Evolutionary conservation across 2,329 filamentous ascomycete species (phyloP).

Genomic region (Sordariomycetes sp.): DNA sequence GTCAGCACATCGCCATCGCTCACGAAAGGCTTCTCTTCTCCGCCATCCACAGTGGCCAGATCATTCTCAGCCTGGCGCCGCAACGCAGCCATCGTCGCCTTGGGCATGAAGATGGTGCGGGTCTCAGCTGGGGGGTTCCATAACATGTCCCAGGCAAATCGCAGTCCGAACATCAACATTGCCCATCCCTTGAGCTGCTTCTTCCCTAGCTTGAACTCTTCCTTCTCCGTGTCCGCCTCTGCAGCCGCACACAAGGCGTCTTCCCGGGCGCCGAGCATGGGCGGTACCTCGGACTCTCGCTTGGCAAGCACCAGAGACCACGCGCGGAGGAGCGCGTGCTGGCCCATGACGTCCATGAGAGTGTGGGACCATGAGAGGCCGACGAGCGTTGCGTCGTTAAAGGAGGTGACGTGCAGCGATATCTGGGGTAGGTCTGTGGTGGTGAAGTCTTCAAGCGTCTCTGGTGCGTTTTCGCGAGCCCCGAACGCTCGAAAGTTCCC

Average conservation of each 20-base stretch:
- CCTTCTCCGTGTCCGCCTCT: conserved; percentile 9
- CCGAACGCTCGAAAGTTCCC: conserved; percentile 10
- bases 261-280: conserved; percentile 19
- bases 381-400: conserved; percentile 39
- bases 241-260: conserved; percentile 20
- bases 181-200: neutral
- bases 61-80: neutral
- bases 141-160: conserved; percentile 21
- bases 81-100: conserved; percentile 3
- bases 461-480: conserved; percentile 1
- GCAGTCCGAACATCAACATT: conserved; percentile 1
- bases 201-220: neutral
- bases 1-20: conserved; percentile 36
- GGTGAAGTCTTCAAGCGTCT: conserved; percentile 26
- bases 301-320: conserved; percentile 37
- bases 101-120: conserved; percentile 29
- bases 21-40: conserved; percentile 21
- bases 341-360: conserved; percentile 35
- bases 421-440: conserved; percentile 33
- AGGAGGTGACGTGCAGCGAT: conserved; percentile 35
- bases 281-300: conserved; percentile 27
- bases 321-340: conserved; percentile 27
- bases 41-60: neutral
- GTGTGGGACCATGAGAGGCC: conserved; percentile 36
- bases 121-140: conserved; percentile 20